Evolutionary conservation across 306 rosid genomes (phyloP), one percentile per base, ranked within the genome.

Genomic region (Prunus kanzakura): DNA sequence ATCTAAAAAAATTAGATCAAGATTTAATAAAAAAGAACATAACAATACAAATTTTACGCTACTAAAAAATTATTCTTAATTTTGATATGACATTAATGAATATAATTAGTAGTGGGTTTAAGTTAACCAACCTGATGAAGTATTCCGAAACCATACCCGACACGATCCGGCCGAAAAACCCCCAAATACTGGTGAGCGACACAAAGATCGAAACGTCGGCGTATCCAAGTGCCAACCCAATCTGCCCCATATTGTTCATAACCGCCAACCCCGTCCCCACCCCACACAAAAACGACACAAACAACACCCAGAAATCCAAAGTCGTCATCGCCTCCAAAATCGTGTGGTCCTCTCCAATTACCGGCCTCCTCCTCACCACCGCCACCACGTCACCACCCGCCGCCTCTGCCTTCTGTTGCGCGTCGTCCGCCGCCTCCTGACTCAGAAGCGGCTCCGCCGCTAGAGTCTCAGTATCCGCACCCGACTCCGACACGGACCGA

Each of bases 261-360:
- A 91, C 93, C 1, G 98, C 97, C 83, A 95, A 73, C 11, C 99
- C 99, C 0, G 91, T 95, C 41, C 99, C 99, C 3, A 95, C 99
- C 1, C 99, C 99, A 35, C 99, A 90, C 20, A 92, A 35, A 75
- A 95, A 95, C 57, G 98, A 89, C 68, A 87, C 85, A 27, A 95
- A 95, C 92, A 95, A 50, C 0, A 95, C 84, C 98, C 98, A 95
- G 68, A 95, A 92, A 76, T 95, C 98, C 11, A 89, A 3, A 15
- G 86, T 83, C 47, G 19, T 78, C 77, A 95, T 1, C 27, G 69
- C 92, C 82, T 95, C 97, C 14, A 49, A 0, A 6, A 95, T 80
- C 52, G 97, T 90, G 84, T 92, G 99, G 64, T 95, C 99, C 70
- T 95, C 99, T 11, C 99, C 99, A 4, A 95, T 66, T 83, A 11